Percentiles rank a stretch among this genome's conserved stretches.
Evolutionary conservation across 2,329 filamentous ascomycete genomes (phyloP).

Genomic region (Alternaria gansuensis): DNA sequence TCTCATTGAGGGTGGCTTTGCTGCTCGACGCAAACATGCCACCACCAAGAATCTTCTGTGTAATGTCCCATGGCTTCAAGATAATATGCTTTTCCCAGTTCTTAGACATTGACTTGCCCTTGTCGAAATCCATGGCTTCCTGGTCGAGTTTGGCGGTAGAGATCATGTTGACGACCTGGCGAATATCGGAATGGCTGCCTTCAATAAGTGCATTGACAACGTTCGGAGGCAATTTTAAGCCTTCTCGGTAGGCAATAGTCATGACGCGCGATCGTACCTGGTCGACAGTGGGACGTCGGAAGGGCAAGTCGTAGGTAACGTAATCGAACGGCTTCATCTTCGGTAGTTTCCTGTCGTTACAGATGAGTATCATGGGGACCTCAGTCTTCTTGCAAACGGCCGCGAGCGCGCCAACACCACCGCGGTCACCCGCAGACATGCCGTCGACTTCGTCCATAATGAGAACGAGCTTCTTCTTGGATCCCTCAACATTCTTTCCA

Average conservation of each 20-base stretch:
- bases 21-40: constrained; percentile 85
- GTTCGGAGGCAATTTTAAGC: constrained; percentile 80
- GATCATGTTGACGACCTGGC: constrained; percentile 99
- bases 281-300: constrained; percentile 87
- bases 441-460: constrained; percentile 99
- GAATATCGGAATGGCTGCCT: constrained; percentile 93
- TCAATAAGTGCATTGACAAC: constrained; percentile 95
- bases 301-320: constrained; percentile 83
- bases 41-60: constrained; percentile 86
- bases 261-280: constrained; percentile 91
- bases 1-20: constrained; percentile 91
- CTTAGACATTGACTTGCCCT: constrained; percentile 94
- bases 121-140: constrained; percentile 78
- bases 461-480: constrained; percentile 91
- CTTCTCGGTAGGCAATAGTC: constrained; percentile 93
- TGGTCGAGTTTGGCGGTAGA: constrained; percentile 92
- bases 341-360: constrained; percentile 88
- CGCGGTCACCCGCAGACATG: constrained; percentile 96
- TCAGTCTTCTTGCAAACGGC: constrained; percentile 95
- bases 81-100: constrained; percentile 98
- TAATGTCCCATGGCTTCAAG: constrained; percentile 98
- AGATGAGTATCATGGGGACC: constrained; percentile 95
- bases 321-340: constrained; percentile 99
- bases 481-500: constrained; percentile 77
- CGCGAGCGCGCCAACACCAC: constrained; percentile 91